These are phyloP conservation scores for Chalciporus piperatus DNA, from an alignment of 768 basidiomycete species.

Conservation along the genomic window DNA sequence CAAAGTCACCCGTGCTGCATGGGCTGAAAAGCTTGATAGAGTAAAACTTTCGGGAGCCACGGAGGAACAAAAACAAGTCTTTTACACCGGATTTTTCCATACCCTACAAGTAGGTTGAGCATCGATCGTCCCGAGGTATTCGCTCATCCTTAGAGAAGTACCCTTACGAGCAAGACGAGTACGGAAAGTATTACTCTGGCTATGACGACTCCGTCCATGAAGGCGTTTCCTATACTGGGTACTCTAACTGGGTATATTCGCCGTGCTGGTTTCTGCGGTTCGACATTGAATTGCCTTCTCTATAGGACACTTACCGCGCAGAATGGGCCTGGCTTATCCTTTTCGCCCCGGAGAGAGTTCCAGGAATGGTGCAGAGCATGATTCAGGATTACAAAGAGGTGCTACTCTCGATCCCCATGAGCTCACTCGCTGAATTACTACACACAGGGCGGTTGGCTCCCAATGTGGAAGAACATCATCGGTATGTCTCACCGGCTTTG, in stretches of 20 bases:
- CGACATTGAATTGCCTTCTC: neutral
- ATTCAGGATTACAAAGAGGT: slow-evolving; percentile 73
- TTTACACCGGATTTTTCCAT: slow-evolving; percentile 65
- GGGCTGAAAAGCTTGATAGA: slow-evolving; percentile 56
- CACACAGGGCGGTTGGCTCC: slow-evolving; percentile 69
- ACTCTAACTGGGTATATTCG: slow-evolving; percentile 68
- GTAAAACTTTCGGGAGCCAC: slow-evolving; percentile 50
- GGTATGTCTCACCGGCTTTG: slow-evolving; percentile 35
- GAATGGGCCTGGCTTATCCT: slow-evolving; percentile 79
- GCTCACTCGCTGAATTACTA: neutral
- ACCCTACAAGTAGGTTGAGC: slow-evolving; percentile 47
- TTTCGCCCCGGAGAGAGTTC: slow-evolving; percentile 72
- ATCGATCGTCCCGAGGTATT: neutral
- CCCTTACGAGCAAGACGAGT: slow-evolving; percentile 72
- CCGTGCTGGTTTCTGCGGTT: neutral
- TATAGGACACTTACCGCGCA: slow-evolving; percentile 74
- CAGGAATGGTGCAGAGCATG: slow-evolving; percentile 78
- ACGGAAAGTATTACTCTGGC: slow-evolving; percentile 69
- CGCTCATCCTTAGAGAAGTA: slow-evolving; percentile 44
- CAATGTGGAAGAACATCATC: slow-evolving; percentile 89
- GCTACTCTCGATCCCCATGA: neutral
- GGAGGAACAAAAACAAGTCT: slow-evolving; percentile 43
- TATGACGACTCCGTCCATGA: slow-evolving; percentile 66
- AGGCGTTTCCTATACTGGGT: slow-evolving; percentile 74
- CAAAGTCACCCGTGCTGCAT: slow-evolving; percentile 43